Evolutionary conservation across 1,139 yeast genomes (phyloP).

Genomic region (Yamadazyma triangularis): DNA sequence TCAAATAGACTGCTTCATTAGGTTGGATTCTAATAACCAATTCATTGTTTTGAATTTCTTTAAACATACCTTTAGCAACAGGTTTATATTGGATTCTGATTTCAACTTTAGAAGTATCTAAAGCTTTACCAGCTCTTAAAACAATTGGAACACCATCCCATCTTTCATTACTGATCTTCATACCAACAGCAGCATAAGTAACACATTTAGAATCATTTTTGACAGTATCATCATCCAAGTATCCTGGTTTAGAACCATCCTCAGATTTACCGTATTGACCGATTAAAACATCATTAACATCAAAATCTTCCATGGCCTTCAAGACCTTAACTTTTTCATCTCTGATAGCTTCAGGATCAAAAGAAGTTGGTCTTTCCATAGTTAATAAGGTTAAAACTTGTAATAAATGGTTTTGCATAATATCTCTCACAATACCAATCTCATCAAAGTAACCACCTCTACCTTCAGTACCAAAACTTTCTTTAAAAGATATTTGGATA

Average conservation of each 20-base stretch:
- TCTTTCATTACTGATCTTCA: slow-evolving; percentile 82
- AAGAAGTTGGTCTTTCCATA: slow-evolving; percentile 92
- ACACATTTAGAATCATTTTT: slow-evolving; percentile 76
- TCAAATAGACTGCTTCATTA: slow-evolving; percentile 86
- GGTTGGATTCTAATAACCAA: slow-evolving; percentile 94
- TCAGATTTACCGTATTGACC: slow-evolving; percentile 86
- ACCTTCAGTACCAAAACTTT: slow-evolving; percentile 97
- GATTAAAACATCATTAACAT: slow-evolving; percentile 60
- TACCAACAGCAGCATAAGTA: slow-evolving; percentile 83
- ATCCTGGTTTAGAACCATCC: slow-evolving; percentile 88
- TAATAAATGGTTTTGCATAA: slow-evolving; percentile 94
- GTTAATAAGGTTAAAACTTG: slow-evolving; percentile 89
- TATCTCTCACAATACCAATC: slow-evolving; percentile 95
- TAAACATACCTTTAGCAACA: slow-evolving; percentile 78
- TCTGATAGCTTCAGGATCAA: slow-evolving; percentile 88
- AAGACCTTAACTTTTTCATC: slow-evolving; percentile 94
- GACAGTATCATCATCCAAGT: slow-evolving; percentile 92
- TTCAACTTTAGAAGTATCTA: slow-evolving; percentile 90
- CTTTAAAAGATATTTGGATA: slow-evolving; percentile 89
- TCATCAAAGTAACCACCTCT: slow-evolving; percentile 97
- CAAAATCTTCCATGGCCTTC: slow-evolving; percentile 71
- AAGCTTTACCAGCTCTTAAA: slow-evolving; percentile 94
- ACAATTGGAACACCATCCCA: slow-evolving; percentile 99
- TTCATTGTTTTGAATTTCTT: slow-evolving; percentile 83
- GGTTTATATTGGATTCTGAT: slow-evolving; percentile 89